phyloP scores from a whole-genome alignment of 768 basidiomycete species.

The Kwoniella newhampshirensis region DNA sequence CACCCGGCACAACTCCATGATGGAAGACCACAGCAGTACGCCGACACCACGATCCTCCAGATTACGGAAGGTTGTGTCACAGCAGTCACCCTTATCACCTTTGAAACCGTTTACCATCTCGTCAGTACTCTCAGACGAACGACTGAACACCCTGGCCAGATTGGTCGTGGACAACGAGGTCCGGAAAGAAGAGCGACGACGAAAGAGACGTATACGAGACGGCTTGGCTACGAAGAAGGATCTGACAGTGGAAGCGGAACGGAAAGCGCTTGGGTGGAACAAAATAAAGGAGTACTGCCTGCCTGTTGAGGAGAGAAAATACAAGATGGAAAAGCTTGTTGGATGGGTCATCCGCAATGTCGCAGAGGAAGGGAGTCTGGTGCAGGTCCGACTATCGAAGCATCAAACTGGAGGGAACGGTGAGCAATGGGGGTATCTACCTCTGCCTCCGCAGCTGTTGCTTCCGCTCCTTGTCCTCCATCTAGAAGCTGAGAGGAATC shows the following conservation, averaged over 20 bases:
- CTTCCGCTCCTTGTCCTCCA: slow-evolving; percentile 30
- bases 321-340: slow-evolving; percentile 22
- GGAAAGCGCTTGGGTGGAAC: background rate
- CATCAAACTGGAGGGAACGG: background rate
- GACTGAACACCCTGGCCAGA: slow-evolving; percentile 28
- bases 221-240: slow-evolving; percentile 29
- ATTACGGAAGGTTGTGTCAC: background rate
- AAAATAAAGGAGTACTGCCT: background rate
- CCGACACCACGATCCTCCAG: slow-evolving; percentile 4
- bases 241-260: slow-evolving; percentile 15
- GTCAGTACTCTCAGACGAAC: slow-evolving; percentile 21
- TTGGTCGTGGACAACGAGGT: slow-evolving; percentile 33
- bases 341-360: slow-evolving; percentile 31
- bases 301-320: slow-evolving; percentile 3
- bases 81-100: background rate
- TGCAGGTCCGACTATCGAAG: slow-evolving; percentile 21
- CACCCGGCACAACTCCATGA: slow-evolving; percentile 1
- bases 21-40: background rate
- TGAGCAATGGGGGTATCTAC: slow-evolving; percentile 25
- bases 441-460: slow-evolving; percentile 33
- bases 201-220: slow-evolving; percentile 30
- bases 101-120: slow-evolving; percentile 25
- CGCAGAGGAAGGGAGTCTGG: slow-evolving; percentile 36
- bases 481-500: slow-evolving; percentile 18
- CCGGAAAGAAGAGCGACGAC: slow-evolving; percentile 29